These are phyloP conservation scores for Lactuca sativa DNA, from an alignment of 129 eudicot genomes.

Conservation along the genomic window DNA sequence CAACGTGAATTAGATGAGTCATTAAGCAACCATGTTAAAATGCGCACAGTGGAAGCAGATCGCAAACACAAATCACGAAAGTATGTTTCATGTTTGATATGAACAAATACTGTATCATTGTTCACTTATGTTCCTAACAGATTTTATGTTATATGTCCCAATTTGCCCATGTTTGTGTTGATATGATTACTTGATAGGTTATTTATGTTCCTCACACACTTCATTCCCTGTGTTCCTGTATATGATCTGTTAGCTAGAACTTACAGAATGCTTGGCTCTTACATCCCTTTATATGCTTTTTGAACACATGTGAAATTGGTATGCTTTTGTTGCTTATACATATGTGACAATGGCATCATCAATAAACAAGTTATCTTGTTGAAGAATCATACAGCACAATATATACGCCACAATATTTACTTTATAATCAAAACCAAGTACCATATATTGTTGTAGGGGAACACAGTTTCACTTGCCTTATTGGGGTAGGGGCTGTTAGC, in stretches of 20 bases:
- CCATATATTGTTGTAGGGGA: slow-evolving; percentile 1
- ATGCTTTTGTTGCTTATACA: slow-evolving; percentile 8
- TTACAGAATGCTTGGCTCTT: slow-evolving; percentile 5
- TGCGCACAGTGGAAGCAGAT: slow-evolving; percentile 87
- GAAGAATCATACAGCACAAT: not conserved
- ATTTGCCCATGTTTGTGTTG: slow-evolving; percentile 4
- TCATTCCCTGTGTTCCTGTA: slow-evolving; percentile 1
- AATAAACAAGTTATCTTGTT: slow-evolving; percentile 3
- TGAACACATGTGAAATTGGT: not conserved
- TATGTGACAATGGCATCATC: not conserved
- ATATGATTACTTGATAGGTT: slow-evolving; percentile 12
- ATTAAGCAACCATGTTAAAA: slow-evolving; percentile 76
- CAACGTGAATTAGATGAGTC: slow-evolving; percentile 84
- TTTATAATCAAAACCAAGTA: not conserved
- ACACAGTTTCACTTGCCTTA: slow-evolving; percentile 1
- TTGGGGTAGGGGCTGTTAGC: slow-evolving; percentile 26
- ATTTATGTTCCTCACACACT: not conserved
- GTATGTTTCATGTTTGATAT: slow-evolving; percentile 47
- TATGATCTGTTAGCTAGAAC: slow-evolving; percentile 13
- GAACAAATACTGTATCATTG: slow-evolving; percentile 14
- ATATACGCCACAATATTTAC: not conserved
- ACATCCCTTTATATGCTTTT: slow-evolving; percentile 13
- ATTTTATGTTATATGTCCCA: slow-evolving; percentile 5
- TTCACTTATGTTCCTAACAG: slow-evolving; percentile 9
- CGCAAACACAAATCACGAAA: slow-evolving; percentile 70